Evolutionary conservation across 2,329 filamentous ascomycete genomes (phyloP).

Genomic region (Talaromyces islandicus): DNA sequence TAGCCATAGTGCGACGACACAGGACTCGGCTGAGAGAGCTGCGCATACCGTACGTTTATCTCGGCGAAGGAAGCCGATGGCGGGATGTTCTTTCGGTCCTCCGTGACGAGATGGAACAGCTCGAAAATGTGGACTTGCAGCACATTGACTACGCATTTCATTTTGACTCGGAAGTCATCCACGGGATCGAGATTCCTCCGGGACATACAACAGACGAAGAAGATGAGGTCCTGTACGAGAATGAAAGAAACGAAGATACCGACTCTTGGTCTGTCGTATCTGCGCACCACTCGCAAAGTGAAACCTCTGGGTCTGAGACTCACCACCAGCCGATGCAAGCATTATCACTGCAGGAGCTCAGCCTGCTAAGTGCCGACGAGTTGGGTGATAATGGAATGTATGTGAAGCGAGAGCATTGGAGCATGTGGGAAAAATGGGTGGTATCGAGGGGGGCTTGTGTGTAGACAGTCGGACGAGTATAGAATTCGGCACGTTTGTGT

Average conservation of each 20-base stretch:
- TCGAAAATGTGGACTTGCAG: conserved; percentile 59
- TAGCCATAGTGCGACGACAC: conserved; percentile 52
- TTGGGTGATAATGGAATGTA: conserved; percentile 31
- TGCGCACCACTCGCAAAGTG: conserved; percentile 6
- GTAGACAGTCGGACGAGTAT: neutral
- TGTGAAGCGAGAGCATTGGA: conserved; percentile 26
- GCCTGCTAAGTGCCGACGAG: conserved; percentile 23
- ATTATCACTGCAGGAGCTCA: conserved; percentile 18
- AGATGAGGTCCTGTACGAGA: conserved; percentile 2
- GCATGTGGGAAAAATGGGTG: conserved; percentile 36
- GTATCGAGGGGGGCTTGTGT: conserved; percentile 17
- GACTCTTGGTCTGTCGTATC: conserved; percentile 12
- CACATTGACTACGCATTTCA: conserved; percentile 54
- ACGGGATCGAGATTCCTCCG: conserved; percentile 16
- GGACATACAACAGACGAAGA: conserved; percentile 3
- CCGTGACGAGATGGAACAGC: conserved; percentile 49
- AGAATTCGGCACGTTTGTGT: neutral
- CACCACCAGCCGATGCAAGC: conserved; percentile 8
- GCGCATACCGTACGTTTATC: conserved; percentile 54
- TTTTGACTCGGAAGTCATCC: conserved; percentile 40
- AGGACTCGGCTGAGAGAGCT: conserved; percentile 52
- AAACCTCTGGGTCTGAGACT: conserved; percentile 8
- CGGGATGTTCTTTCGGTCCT: conserved; percentile 54
- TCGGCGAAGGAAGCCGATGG: conserved; percentile 57
- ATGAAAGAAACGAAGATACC: conserved; percentile 10